Base-by-base conservation (phyloP, 176 grass and related monocot species). In the Oryza meyeriana region DNA sequence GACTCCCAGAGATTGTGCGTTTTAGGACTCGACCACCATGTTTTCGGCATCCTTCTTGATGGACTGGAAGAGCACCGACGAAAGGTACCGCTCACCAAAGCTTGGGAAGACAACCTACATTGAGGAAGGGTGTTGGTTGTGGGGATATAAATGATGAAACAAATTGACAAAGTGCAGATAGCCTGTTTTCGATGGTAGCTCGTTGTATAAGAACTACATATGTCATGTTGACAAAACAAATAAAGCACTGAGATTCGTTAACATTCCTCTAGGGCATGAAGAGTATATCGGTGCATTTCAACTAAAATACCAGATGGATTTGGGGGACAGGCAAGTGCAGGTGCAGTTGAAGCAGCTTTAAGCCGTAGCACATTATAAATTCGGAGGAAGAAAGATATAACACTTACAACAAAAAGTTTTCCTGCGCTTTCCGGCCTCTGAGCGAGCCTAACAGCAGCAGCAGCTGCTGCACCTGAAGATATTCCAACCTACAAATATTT, bases 391-490 rank as follows among this genome's bases (percentile, higher is more conserved):
- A 68, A 38, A 55, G 1, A 69, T 41, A n/a, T 8, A 62, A 35
- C 14, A 89, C 94, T 94, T 94, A 92, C 94, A 74, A 97, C 92
- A 85, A 97, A 90, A 8, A 97, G 88, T 77, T 97, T 97, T 33
- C 94, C 92, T 25, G 77, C 81, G 81, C 90, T 97, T 84, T 97
- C 94, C 61, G 85, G 87, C 77, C 85, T 92, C 72, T 89, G 79
- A 7, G 92, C 92, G 87, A 97, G 59, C 68, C 48, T 92, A 79
- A 97, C 82, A 64, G 89, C 89, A 0, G 94, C 94, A 28, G 85
- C 92, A 0, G 92, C 88, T 64, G 94, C 90, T 1, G 94, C 94
- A 39, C 92, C 92, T 47, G 94, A 97, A 70, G 94, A 97, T 62
- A 97, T 94, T 58, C 94, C 94, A 72, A 94, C 94, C 94, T 97